phyloP scores from a whole-genome alignment of 257 asterid species.

The Salvia miltiorrhiza region DNA sequence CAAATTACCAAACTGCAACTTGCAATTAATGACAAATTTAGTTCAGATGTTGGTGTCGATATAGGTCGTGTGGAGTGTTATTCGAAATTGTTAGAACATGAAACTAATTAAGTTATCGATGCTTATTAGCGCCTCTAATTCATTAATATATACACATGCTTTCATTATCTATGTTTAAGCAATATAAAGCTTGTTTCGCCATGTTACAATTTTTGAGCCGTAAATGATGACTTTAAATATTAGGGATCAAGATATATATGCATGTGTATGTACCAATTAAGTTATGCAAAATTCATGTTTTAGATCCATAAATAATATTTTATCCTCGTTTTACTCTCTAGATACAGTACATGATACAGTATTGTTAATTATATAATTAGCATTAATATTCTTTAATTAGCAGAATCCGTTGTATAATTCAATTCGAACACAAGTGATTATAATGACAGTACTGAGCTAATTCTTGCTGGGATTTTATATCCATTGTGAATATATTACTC shows the following conservation, averaged over 20 bases:
- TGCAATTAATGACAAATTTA: conserved; percentile 21
- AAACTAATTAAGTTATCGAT: conserved; percentile 12
- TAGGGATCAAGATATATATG: background rate
- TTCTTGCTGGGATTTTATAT: background rate
- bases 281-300: background rate
- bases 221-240: background rate
- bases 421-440: too few species aligned
- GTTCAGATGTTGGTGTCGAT: conserved; percentile 23
- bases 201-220: conserved; percentile 18
- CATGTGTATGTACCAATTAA: background rate
- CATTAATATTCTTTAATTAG: too few species aligned
- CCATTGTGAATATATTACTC: too few species aligned
- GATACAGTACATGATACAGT: too few species aligned
- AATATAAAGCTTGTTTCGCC: conserved; percentile 22
- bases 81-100: conserved; percentile 19
- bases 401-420: too few species aligned
- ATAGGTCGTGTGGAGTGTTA: conserved; percentile 8
- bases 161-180: conserved; percentile 18
- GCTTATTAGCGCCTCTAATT: conserved; percentile 19
- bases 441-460: background rate
- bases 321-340: too few species aligned
- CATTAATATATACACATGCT: conserved; percentile 32
- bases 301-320: background rate
- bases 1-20: conserved; percentile 23
- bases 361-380: too few species aligned